These are phyloP conservation scores for Phytophthora rubi DNA, from an alignment of 352 stramenopile genomes.

Conservation along the genomic window DNA sequence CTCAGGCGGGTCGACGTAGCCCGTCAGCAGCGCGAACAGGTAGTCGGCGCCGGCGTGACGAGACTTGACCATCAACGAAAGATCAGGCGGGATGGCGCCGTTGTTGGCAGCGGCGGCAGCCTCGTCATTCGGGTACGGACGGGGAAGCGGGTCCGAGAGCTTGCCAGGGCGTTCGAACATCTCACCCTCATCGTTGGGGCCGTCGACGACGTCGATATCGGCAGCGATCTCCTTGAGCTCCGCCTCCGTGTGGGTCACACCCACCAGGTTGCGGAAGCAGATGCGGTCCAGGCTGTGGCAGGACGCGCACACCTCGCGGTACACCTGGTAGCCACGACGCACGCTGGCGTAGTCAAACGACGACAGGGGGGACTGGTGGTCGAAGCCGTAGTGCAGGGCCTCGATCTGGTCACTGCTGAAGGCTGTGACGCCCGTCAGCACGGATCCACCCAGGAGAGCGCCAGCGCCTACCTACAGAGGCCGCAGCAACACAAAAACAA, in stretches of 20 bases:
- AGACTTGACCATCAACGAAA: slow-evolving; percentile 98
- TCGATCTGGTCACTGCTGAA: slow-evolving; percentile 90
- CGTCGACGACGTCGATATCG: slow-evolving; percentile 97
- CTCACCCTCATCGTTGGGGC: slow-evolving; percentile 98
- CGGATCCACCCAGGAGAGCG: slow-evolving; percentile 72
- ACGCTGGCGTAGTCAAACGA: slow-evolving; percentile 94
- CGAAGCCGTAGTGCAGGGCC: slow-evolving; percentile 88
- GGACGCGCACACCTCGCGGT: slow-evolving; percentile 98
- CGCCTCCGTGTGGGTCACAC: slow-evolving; percentile 95
- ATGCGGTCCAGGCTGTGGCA: slow-evolving; percentile 98
- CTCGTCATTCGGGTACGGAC: slow-evolving; percentile 98
- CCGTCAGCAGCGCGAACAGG: slow-evolving; percentile 97
- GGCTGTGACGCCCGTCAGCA: slow-evolving; percentile 81
- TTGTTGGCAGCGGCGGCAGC: slow-evolving; percentile 97
- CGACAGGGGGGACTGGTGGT: slow-evolving; percentile 84
- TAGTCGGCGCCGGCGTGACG: slow-evolving; percentile 97
- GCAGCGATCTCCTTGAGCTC: slow-evolving; percentile 92
- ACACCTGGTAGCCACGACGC: slow-evolving; percentile 99
- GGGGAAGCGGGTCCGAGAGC: slow-evolving; percentile 95
- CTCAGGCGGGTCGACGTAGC: slow-evolving; percentile 96
- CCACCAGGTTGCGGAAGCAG: slow-evolving; percentile 98
- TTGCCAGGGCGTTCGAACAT: slow-evolving; percentile 99
- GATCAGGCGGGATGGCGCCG: slow-evolving; percentile 97
- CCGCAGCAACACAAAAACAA: slow-evolving; percentile 20
- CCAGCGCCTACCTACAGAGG: slow-evolving; percentile 63